Percentiles rank a stretch among this genome's conserved stretches.
phyloP scores from a whole-genome alignment of 2,329 filamentous ascomycete genomes.

The Ascocoryne sarcoides region DNA sequence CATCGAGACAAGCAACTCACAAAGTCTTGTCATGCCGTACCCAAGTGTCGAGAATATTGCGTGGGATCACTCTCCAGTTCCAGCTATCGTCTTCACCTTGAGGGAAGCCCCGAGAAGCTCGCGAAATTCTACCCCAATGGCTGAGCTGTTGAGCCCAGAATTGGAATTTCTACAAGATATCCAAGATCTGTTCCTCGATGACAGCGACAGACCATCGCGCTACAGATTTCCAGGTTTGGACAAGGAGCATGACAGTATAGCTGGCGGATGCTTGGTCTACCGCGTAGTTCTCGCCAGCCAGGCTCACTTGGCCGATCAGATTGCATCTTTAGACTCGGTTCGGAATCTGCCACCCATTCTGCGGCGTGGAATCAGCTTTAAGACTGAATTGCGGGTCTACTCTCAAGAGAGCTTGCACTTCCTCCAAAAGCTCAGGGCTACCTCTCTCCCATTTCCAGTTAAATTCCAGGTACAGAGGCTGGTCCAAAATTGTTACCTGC shows the following conservation, averaged over 20 bases:
- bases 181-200: neutral
- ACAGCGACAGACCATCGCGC: neutral
- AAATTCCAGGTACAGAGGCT: slow-evolving; percentile 55
- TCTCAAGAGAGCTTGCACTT: no score
- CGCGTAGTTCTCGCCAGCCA: slow-evolving; percentile 15
- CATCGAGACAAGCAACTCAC: neutral
- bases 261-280: slow-evolving; percentile 41
- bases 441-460: slow-evolving; percentile 39
- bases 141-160: no score
- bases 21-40: neutral
- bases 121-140: neutral
- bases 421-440: no score
- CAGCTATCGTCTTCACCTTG: slow-evolving; percentile 39
- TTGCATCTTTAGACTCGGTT: slow-evolving; percentile 3
- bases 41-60: neutral
- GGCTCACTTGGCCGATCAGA: slow-evolving; percentile 13
- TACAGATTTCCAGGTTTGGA: slow-evolving; percentile 29
- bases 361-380: slow-evolving; percentile 8
- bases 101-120: slow-evolving; percentile 40
- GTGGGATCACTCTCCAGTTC: slow-evolving; percentile 17
- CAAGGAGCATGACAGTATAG: slow-evolving; percentile 28
- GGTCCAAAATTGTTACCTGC: slow-evolving; percentile 51
- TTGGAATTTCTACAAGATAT: neutral
- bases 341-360: slow-evolving; percentile 4
- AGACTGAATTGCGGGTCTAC: slow-evolving; percentile 12